Percentiles rank a stretch among this genome's conserved stretches.
Evolutionary conservation across 495 filamentous ascomycete genomes (phyloP).

Genomic region (Schizothecium vesticola): DNA sequence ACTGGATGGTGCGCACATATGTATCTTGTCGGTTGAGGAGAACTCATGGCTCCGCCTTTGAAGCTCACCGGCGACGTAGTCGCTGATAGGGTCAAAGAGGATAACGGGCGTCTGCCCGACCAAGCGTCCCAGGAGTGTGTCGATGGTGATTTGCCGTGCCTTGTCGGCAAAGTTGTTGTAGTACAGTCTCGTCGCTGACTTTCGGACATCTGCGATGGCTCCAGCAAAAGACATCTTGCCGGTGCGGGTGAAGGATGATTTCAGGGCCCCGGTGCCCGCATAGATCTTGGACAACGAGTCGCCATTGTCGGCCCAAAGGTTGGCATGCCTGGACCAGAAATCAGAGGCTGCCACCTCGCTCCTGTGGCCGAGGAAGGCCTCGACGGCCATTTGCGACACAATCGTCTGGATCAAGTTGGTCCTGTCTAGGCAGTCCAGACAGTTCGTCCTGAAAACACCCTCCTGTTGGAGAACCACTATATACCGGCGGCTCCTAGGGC

Average conservation of each 20-base stretch:
- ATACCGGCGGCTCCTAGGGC: constrained; percentile 41
- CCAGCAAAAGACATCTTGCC: constrained; percentile 96
- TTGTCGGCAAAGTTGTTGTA: constrained; percentile 98
- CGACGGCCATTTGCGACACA: constrained; percentile 84
- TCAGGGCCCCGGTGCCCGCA: constrained; percentile 90
- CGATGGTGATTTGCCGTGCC: constrained; percentile 86
- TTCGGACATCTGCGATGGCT: constrained; percentile 89
- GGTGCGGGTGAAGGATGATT: constrained; percentile 90
- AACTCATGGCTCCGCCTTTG: constrained; percentile 52
- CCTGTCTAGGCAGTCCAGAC: constrained; percentile 90
- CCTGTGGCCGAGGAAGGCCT: constrained; percentile 67
- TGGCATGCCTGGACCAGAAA: constrained; percentile 85
- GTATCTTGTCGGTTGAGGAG: constrained; percentile 45
- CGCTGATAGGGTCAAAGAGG: constrained; percentile 90
- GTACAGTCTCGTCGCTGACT: constrained; percentile 88
- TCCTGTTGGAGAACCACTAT: constrained; percentile 82
- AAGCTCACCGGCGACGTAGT: constrained; percentile 74
- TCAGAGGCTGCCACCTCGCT: constrained; percentile 62
- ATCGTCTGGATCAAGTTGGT: constrained; percentile 96
- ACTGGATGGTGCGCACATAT: constrained; percentile 33
- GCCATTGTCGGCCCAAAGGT: constrained; percentile 96
- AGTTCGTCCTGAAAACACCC: constrained; percentile 93
- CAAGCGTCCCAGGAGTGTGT: constrained; percentile 78
- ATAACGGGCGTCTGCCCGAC: constrained; percentile 78
- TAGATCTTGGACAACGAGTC: constrained; percentile 94